phyloP scores from a whole-genome alignment of 2,329 filamentous ascomycete genomes.

The Cercospora sp. region DNA sequence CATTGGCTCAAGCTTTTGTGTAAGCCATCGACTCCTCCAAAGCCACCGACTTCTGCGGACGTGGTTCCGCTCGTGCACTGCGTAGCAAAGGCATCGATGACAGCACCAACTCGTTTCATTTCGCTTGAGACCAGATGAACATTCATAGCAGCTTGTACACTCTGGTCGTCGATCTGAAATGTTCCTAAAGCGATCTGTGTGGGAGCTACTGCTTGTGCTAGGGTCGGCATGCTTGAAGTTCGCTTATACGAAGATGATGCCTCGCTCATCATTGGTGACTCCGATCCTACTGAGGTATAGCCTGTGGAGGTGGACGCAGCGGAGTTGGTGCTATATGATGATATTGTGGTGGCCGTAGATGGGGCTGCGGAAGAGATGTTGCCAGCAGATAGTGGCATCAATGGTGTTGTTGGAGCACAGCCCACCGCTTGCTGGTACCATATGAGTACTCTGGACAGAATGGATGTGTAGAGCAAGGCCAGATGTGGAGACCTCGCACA shows the following conservation, averaged over 20 bases:
- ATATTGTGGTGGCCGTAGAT: not conserved
- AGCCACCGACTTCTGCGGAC: not conserved
- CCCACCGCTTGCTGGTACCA: slow-evolving; percentile 4
- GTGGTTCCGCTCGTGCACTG: not conserved
- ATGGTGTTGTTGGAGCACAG: not conserved
- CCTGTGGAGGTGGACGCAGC: not conserved
- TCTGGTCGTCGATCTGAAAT: slow-evolving; percentile 1
- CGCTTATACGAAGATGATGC: not conserved
- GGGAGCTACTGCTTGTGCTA: not conserved
- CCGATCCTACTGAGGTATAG: not conserved
- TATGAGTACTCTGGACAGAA: not conserved
- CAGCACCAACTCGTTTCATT: not conserved
- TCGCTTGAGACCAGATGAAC: not conserved
- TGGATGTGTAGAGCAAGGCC: not conserved
- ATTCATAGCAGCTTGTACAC: not conserved
- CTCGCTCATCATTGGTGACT: not conserved
- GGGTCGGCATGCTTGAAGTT: not conserved
- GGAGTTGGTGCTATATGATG: not conserved
- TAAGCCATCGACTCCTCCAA: not conserved
- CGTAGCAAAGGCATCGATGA: not conserved
- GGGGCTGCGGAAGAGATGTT: not conserved
- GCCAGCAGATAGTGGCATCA: not conserved
- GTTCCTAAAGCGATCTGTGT: not conserved
- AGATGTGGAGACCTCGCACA: slow-evolving; percentile 1
- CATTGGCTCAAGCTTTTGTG: not conserved